These are phyloP conservation scores for Arthrobotrys entomopaga DNA, from an alignment of 2,329 filamentous ascomycete species.

Conservation along the genomic window DNA sequence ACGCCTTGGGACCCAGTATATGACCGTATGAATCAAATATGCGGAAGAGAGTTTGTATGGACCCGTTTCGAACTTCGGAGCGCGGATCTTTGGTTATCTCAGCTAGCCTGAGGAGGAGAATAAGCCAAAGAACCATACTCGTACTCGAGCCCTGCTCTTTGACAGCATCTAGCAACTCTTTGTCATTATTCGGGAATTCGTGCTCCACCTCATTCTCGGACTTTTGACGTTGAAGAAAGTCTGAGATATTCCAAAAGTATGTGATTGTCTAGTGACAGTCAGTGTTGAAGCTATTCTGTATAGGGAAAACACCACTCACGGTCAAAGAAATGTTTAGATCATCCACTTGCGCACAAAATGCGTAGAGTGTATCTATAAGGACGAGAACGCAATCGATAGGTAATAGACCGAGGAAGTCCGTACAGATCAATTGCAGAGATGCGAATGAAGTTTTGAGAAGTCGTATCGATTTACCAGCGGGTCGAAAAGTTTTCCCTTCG, in stretches of 20 bases:
- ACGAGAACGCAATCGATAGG: constrained; percentile 77
- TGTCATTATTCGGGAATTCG: constrained; percentile 67
- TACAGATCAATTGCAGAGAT: constrained; percentile 90
- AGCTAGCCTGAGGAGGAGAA: constrained; percentile 76
- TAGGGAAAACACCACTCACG: constrained; percentile 63
- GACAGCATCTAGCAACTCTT: constrained; percentile 70
- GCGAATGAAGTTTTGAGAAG: constrained; percentile 81
- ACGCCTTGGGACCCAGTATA: constrained; percentile 78
- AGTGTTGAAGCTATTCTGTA: constrained; percentile 43
- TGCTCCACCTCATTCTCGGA: constrained; percentile 60
- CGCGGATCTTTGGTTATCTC: constrained; percentile 76
- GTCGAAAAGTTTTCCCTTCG: constrained; percentile 31
- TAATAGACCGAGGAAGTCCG: constrained; percentile 84
- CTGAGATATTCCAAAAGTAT: constrained; percentile 94
- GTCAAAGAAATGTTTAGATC: constrained; percentile 96
- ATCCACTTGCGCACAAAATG: constrained; percentile 87
- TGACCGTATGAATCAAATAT: constrained; percentile 94
- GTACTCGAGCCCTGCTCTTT: constrained; percentile 71
- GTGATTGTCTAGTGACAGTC: constrained; percentile 75
- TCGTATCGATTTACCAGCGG: constrained; percentile 54
- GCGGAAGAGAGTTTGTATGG: constrained; percentile 87
- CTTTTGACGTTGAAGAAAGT: constrained; percentile 72
- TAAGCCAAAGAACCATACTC: constrained; percentile 79
- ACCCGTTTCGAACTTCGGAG: constrained; percentile 81
- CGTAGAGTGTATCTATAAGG: constrained; percentile 85